Base-by-base conservation (phyloP, 1,139 yeast species). In the Yamadazyma taylorii region DNA sequence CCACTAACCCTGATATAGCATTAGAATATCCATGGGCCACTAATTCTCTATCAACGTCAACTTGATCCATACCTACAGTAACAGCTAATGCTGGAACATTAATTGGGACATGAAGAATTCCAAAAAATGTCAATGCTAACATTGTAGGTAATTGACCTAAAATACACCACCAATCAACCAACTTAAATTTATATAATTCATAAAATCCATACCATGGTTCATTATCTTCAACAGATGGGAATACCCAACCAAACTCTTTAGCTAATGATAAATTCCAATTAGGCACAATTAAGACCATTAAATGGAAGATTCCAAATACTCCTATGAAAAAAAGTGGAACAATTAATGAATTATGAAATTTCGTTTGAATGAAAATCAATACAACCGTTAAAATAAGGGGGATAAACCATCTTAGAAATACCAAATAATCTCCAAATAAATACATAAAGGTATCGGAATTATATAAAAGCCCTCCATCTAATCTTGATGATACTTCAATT, bases 1-100 rank as follows among this genome's bases (percentile, higher is more conserved):
- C 98, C 32, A 78, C 54, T 19, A 80, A 48, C 2, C 98, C 98
- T 33, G 96, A 85, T 10, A 92, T 52, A 6, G 85, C 81, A 56
- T 92, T 92, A n/a, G 96, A 87, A 43, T 84, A 75, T 3, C 98
- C 98, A 61, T 92, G 98, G 1, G 97, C 97, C 30, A 90, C 84
- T 43, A 92, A 73, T 61, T 92, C 98, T 40, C 92, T 75, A 60
- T 92, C 96, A 21, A 92, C 95, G 55, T 90, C 96, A 46, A 85
- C 78, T 45, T 83, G 84, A 56, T 85, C 92, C 74, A 86, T 85
- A 4, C 89, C 88, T 4, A 87, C 76, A 2, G 96, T 85, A 13
- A 92, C 94, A 0, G 97, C 97, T 39, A 92, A 69, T 0, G 98
- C 97, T 3, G 98, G 98, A 6, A 92, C 97, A 56, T 92, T 92